Evolutionary conservation across 495 filamentous ascomycete species (phyloP).

Genomic region (Neurospora sp.): DNA sequence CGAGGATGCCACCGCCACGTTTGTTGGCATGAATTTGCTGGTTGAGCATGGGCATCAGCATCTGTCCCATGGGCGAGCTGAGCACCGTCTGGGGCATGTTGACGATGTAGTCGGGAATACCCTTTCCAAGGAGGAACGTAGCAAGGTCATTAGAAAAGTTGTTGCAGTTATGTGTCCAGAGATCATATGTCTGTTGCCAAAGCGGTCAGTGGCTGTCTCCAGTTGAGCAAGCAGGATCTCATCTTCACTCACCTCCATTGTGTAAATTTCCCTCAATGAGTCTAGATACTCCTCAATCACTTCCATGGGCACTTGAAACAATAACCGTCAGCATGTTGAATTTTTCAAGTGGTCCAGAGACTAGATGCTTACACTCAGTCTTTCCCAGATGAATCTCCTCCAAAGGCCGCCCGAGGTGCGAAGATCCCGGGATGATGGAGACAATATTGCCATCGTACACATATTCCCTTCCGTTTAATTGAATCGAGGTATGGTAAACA

Average conservation of each 20-base stretch:
- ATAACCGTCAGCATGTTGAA: background rate
- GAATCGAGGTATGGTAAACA: constrained; percentile 84
- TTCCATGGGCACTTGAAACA: constrained; percentile 53
- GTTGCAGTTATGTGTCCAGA: constrained; percentile 87
- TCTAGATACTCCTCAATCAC: constrained; percentile 85
- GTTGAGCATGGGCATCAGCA: constrained; percentile 77
- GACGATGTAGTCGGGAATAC: constrained; percentile 82
- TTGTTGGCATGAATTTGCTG: constrained; percentile 60
- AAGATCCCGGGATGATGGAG: constrained; percentile 64
- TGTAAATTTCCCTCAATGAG: constrained; percentile 72
- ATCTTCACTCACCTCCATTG: constrained; percentile 50
- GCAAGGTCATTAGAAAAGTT: constrained; percentile 94
- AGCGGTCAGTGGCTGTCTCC: constrained; percentile 3
- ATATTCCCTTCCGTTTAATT: constrained; percentile 56
- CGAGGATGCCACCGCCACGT: constrained; percentile 38
- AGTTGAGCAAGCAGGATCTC: background rate
- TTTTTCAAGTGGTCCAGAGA: background rate
- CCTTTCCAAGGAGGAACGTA: constrained; percentile 82
- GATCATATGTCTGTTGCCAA: constrained; percentile 61
- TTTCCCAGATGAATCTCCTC: constrained; percentile 62
- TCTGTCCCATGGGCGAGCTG: constrained; percentile 82
- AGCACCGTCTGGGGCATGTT: constrained; percentile 80
- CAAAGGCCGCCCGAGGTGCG: constrained; percentile 79
- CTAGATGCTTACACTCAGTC: constrained; percentile 40
- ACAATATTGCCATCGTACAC: constrained; percentile 62